Evolutionary conservation across 2,329 filamentous ascomycete genomes (phyloP), one percentile per base, ranked within the genome.

Genomic region (Clonostachys rhizophaga): DNA sequence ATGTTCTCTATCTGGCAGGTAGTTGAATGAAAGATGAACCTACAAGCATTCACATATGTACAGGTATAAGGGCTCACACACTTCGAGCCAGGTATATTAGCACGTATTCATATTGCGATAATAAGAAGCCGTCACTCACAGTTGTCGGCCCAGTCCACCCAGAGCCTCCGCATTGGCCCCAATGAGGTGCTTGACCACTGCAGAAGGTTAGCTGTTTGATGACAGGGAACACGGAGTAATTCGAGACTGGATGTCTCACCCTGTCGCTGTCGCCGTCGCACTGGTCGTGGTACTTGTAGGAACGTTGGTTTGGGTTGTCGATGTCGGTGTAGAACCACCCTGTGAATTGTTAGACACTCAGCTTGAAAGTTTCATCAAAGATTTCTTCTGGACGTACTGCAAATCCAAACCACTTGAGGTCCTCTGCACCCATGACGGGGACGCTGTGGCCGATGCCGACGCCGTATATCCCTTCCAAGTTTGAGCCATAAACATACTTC

Each of bases 391-490:
- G 11, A n/a, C 36, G 14, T n/a, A 39, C 36, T n/a, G 47, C 16
- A 36, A 58, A 50, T 1, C 55, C 56, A 30, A 59, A 59, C 54
- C 55, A 58, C 47, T 49, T 47, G 33, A 58, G 34, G 34, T 54
- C 55, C 42, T 53, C 61, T 4, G 59, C 58, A 47, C 60, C 51
- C 44, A 64, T 61, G 2, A 56, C 50, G 14, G 63, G 62, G 9
- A 65, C 59, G 44, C 56, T 62, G 17, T 66, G 63, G 1, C 59
- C 60, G 5, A 65, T 58, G 14, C 59, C 57, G 14, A 60, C 47
- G 10, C 61, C 63, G 40, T 59, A 63, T 10, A 64, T 63, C 1
- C 64, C 64, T 50, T 65, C 54, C 14, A 67, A 54, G 8, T 43
- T 56, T 12, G 58, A 54, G 10, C 64, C 64, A 47, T 61, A 67